Conservation (phyloP, 352 stramenopile genomes). For the Plasmopara halstedii region DNA sequence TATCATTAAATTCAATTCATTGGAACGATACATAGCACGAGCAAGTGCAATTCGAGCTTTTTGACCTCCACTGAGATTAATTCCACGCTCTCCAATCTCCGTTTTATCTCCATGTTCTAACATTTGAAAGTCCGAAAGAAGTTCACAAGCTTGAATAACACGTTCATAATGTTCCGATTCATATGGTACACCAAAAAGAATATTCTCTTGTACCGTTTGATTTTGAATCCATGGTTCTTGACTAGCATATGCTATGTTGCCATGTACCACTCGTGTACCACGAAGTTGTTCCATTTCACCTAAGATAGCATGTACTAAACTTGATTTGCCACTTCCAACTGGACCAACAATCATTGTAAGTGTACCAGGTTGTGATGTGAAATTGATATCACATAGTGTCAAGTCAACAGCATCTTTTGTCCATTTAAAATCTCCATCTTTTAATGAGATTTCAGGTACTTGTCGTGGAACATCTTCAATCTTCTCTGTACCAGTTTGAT, state of each 20-base stretch:
- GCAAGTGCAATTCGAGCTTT: constrained; percentile 60
- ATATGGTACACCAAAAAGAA: constrained; percentile 40
- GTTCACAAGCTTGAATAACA: constrained; percentile 65
- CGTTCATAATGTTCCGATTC: constrained; percentile 33
- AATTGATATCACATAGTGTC: constrained; percentile 25
- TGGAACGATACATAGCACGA: constrained; percentile 47
- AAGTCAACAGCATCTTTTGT: constrained; percentile 3
- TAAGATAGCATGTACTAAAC: constrained; percentile 37
- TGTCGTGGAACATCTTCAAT: constrained; percentile 13
- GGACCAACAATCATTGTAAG: constrained; percentile 37
- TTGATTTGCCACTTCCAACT: constrained; percentile 48
- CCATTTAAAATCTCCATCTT: constrained; percentile 21
- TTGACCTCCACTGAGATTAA: constrained; percentile 83
- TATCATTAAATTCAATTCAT: constrained; percentile 50
- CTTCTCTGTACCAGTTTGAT: too few species aligned
- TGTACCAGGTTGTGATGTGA: constrained; percentile 45
- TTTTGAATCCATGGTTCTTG: constrained; percentile 52
- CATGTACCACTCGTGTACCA: constrained; percentile 16
- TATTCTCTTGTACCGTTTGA: constrained; percentile 44
- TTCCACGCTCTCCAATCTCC: constrained; percentile 88
- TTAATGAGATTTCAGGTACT: constrained; percentile 20
- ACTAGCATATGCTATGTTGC: constrained; percentile 33
- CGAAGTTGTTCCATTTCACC: constrained; percentile 36
- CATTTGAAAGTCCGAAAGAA: constrained; percentile 67
- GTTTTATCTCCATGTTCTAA: constrained; percentile 87